Conservation (phyloP, 305 asterid species). For the Lippia alba region DNA sequence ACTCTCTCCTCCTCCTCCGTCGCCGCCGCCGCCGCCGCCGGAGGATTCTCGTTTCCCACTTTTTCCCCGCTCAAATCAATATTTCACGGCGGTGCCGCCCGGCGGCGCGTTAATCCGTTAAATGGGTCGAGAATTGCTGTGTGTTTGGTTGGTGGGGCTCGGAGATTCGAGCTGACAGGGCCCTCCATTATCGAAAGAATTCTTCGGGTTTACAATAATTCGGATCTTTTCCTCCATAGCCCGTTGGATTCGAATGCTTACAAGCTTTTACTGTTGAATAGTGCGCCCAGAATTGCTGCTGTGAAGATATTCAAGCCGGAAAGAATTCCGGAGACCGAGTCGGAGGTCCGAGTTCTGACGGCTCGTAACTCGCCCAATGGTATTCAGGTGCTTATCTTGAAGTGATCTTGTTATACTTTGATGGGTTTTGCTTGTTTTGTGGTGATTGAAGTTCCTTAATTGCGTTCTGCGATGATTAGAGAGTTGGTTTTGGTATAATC, state of each 20-base stretch:
- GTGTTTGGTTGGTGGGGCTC: constrained; percentile 92
- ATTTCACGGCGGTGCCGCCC: constrained; percentile 32
- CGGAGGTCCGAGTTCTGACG: constrained; percentile 70
- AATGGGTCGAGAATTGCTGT: constrained; percentile 71
- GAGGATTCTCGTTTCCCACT: constrained; percentile 41
- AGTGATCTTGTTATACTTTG: not conserved
- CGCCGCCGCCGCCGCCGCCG: constrained; percentile 25
- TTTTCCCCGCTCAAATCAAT: constrained; percentile 55
- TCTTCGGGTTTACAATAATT: constrained; percentile 55
- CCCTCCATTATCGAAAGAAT: constrained; percentile 75
- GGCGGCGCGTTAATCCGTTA: constrained; percentile 31
- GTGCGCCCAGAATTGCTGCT: constrained; percentile 72
- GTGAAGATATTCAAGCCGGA: constrained; percentile 66
- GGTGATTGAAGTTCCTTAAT: constrained; percentile 4
- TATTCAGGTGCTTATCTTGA: constrained; percentile 60
- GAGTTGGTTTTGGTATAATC: not conserved
- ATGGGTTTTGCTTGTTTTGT: not conserved
- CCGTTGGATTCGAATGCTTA: constrained; percentile 76
- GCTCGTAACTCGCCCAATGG: constrained; percentile 84
- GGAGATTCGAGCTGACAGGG: constrained; percentile 90
- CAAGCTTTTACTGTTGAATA: constrained; percentile 63
- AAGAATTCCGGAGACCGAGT: constrained; percentile 56
- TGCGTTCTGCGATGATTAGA: not conserved
- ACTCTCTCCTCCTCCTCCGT: constrained; percentile 51
- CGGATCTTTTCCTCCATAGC: constrained; percentile 78